Evolutionary conservation across 2,329 filamentous ascomycete genomes (phyloP).

Genomic region (Daldinia sp.): DNA sequence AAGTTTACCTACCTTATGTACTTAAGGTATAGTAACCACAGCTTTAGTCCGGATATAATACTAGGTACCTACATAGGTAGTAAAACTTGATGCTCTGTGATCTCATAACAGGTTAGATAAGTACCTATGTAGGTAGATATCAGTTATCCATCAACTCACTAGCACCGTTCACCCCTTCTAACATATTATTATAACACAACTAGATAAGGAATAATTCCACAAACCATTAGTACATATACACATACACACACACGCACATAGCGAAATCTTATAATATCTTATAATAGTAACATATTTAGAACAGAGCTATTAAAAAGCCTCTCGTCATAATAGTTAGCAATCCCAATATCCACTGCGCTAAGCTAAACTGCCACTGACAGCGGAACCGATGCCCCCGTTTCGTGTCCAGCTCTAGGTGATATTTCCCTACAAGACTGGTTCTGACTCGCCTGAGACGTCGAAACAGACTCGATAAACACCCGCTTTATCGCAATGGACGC

Average conservation of each 20-base stretch:
- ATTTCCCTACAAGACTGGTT: background rate
- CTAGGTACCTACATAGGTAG: no score
- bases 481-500: constrained; percentile 4
- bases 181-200: background rate
- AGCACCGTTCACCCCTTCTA: background rate
- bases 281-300: constrained; percentile 24
- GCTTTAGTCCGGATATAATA: no score
- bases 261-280: background rate
- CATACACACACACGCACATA: background rate
- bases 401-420: background rate
- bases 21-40: no score
- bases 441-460: constrained; percentile 3
- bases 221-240: background rate
- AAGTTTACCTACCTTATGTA: no score
- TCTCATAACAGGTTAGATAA: background rate
- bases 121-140: no score
- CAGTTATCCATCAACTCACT: background rate
- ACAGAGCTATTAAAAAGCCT: constrained; percentile 34
- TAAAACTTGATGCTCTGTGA: no score
- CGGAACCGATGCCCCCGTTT: constrained; percentile 2
- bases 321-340: constrained; percentile 14
- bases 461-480: constrained; percentile 8
- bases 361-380: constrained; percentile 11
- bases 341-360: constrained; percentile 21
- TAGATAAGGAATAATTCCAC: background rate